phyloP scores from a whole-genome alignment of 441 rosid genomes.

The Macaranga tanarius region DNA sequence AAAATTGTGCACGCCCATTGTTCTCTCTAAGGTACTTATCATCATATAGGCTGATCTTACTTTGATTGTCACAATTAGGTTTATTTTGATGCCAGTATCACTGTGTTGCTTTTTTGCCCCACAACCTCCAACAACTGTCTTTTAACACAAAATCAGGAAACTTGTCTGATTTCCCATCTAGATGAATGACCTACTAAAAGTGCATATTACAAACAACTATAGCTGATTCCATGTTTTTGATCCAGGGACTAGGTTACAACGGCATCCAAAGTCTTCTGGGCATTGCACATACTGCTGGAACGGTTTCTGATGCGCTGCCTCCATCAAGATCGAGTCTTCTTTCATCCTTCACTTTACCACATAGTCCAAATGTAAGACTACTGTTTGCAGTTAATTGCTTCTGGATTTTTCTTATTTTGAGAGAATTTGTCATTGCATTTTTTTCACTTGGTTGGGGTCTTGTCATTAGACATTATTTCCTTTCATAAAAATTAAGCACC shows the following conservation, averaged over 20 bases:
- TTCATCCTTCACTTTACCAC: conserved; percentile 60
- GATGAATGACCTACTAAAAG: neutral
- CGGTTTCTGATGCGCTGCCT: conserved; percentile 56
- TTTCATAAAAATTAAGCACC: neutral
- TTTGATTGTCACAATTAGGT: too few species aligned
- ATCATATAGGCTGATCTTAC: too few species aligned
- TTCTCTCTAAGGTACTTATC: too few species aligned
- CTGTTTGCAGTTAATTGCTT: conserved; percentile 18
- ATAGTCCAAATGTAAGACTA: conserved; percentile 58
- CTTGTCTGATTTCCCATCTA: neutral
- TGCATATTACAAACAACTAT: neutral
- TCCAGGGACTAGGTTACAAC: conserved; percentile 50
- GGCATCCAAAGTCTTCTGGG: conserved; percentile 60
- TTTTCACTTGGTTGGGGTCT: neutral
- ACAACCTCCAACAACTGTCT: too few species aligned
- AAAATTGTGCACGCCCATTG: too few species aligned
- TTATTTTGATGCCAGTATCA: too few species aligned
- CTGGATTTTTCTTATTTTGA: neutral
- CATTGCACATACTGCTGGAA: conserved; percentile 58
- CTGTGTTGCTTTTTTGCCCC: too few species aligned
- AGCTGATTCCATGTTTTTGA: conserved; percentile 16
- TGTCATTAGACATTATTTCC: neutral
- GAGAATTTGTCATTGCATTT: conserved; percentile 2
- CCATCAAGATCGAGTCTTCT: conserved; percentile 60
- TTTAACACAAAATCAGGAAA: too few species aligned